A percentile compares a stretch with the other conserved stretches of the same genome.
phyloP scores from a whole-genome alignment of 1,284 basidiomycete genomes.

The Butyriboletus appendiculatus region DNA sequence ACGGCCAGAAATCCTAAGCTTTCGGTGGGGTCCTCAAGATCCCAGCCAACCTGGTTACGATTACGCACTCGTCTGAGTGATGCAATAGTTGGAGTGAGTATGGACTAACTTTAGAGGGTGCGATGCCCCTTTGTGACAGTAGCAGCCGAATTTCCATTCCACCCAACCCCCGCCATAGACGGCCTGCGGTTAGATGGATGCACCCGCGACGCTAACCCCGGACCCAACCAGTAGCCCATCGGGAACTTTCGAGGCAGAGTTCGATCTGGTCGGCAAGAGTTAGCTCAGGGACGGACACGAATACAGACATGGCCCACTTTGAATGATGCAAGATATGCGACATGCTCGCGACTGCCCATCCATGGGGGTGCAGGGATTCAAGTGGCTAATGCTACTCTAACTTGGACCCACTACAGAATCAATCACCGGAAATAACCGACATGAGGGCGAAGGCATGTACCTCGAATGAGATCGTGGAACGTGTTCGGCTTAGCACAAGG shows the following conservation, averaged over 20 bases:
- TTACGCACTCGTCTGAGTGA: background rate
- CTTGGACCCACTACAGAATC: background rate
- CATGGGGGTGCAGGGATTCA: background rate
- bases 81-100: background rate
- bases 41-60: conserved; percentile 45
- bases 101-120: conserved; percentile 40
- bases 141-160: conserved; percentile 34
- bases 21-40: conserved; percentile 51
- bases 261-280: conserved; percentile 7
- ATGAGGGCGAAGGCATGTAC: background rate
- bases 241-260: background rate
- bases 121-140: conserved; percentile 28
- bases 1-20: conserved; percentile 41
- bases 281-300: background rate
- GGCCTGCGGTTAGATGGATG: conserved; percentile 12
- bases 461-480: background rate
- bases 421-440: background rate
- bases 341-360: conserved; percentile 2
- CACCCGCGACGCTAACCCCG: background rate
- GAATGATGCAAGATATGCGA: background rate
- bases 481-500: conserved; percentile 3
- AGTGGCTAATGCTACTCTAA: background rate
- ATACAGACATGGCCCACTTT: background rate
- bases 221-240: conserved; percentile 9
- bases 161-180: conserved; percentile 21